phyloP scores from a whole-genome alignment of 2,329 filamentous ascomycete genomes.

The Orbilia quercus region DNA sequence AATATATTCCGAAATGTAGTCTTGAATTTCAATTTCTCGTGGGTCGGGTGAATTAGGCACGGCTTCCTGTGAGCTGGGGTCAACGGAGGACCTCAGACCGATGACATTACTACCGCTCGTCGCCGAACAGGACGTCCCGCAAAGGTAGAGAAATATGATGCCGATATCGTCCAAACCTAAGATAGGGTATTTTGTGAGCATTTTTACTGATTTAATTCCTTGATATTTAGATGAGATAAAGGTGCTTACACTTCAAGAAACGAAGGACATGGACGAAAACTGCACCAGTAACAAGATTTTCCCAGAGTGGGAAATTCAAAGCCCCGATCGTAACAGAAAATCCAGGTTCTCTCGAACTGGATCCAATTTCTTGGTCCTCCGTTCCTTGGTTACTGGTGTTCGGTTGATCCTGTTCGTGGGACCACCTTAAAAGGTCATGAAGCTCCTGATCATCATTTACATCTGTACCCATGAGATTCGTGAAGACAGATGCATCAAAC shows the following conservation, averaged over 20 bases:
- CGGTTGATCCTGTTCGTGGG: neutral
- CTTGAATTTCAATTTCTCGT: slow-evolving; percentile 10
- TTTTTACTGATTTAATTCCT: neutral
- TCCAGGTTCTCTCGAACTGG: no score
- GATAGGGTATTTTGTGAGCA: neutral
- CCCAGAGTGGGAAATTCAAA: neutral
- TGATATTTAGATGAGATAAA: neutral
- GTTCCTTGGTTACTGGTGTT: neutral
- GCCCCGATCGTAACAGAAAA: neutral
- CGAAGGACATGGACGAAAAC: slow-evolving; percentile 13
- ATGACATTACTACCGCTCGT: neutral
- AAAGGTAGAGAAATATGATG: slow-evolving; percentile 23
- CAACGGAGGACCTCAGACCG: neutral
- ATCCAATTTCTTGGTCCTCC: no score
- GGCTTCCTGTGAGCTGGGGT: neutral
- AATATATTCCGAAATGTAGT: slow-evolving; percentile 22
- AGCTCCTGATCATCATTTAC: neutral
- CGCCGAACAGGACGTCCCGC: slow-evolving; percentile 12
- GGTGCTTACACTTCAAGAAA: slow-evolving; percentile 24
- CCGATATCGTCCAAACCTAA: slow-evolving; percentile 19
- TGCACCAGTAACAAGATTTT: neutral
- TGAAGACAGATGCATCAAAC: neutral
- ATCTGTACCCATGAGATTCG: no score
- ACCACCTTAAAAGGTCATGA: slow-evolving; percentile 7
- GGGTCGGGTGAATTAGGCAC: neutral